phyloP scores from a whole-genome alignment of 1,284 basidiomycete species.

The Fomitopsis schrenkii region DNA sequence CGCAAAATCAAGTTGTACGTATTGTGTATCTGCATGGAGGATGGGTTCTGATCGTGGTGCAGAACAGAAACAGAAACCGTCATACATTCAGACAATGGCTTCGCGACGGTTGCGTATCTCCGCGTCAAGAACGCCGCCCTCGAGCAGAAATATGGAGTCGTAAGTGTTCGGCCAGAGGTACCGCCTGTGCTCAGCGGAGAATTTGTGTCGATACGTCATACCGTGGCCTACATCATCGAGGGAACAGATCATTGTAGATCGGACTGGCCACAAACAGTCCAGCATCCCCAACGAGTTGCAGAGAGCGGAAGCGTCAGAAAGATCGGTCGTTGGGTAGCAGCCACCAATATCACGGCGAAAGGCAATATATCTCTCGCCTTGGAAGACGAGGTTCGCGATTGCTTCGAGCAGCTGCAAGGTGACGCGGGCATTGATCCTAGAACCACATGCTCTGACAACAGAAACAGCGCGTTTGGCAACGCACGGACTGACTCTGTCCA shows the following conservation, averaged over 20 bases:
- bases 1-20: constrained; percentile 69
- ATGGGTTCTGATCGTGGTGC: neutral
- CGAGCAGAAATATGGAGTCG: constrained; percentile 41
- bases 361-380: constrained; percentile 31
- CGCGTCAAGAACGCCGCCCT: constrained; percentile 70
- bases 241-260: neutral
- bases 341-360: constrained; percentile 48
- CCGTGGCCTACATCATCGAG: constrained; percentile 3
- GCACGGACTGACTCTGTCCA: constrained; percentile 47
- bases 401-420: constrained; percentile 62
- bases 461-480: constrained; percentile 45
- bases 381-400: constrained; percentile 60
- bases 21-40: neutral
- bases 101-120: constrained; percentile 87
- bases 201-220: constrained; percentile 28
- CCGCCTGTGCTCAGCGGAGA: constrained; percentile 53
- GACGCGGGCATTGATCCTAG: neutral
- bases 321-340: constrained; percentile 49
- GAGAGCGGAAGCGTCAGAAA: constrained; percentile 6
- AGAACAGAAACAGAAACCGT: constrained; percentile 69
- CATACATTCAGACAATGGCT: constrained; percentile 69
- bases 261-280: neutral
- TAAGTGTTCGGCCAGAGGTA: constrained; percentile 22
- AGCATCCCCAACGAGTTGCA: neutral
- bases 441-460: constrained; percentile 2